Evolutionary conservation across 2,329 filamentous ascomycete genomes (phyloP), one percentile per base, ranked within the genome.

Genomic region (Sporothrix humicola): DNA sequence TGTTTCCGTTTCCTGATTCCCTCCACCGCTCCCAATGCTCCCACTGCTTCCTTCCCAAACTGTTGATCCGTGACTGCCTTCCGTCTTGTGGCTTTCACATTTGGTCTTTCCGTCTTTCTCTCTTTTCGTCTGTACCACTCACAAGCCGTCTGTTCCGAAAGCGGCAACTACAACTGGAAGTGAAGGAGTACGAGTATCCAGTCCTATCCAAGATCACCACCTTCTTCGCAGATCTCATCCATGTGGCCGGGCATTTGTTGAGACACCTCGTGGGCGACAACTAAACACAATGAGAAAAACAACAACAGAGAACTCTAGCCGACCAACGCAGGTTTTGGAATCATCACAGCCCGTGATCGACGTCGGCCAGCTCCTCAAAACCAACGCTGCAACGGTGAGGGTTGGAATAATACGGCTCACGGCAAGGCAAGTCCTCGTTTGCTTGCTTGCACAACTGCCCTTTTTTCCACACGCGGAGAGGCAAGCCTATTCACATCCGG

Each of bases 401-500:
- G 65, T 68, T 68, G 65, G 23, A 68, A 68, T 52, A 46, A 68
- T 52, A 37, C 65, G 65, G 65, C 23, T 46, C 46, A 37, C 46
- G 23, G 23, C 23, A 3, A 26, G 23, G 23, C 23, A 26, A 26
- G 23, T 26, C 23, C 58, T 44, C n/a, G 44, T 10, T 44, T 42
- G 17, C 4, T 20, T 9, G 20, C 6, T 37, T 61, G 58, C 58
- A 17, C 31, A 15, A 15, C 20, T 37, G 1, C 1, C 20, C 31
- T 31, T 46, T 65, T 46, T 46, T 63, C n/a, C 63, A 23, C 20
- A 23, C 6, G 23, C 61, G 65, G 46, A 52, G 46, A 15, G 17
- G 31, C 46, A 26, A 48, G 63, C 63, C 63, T 66, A 50, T 66
- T 31, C 63, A 66, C 63, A 66, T 66, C 63, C 44, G 63, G 63